Conservation (phyloP, 1,284 basidiomycete species). For the Tilletia indica region DNA sequence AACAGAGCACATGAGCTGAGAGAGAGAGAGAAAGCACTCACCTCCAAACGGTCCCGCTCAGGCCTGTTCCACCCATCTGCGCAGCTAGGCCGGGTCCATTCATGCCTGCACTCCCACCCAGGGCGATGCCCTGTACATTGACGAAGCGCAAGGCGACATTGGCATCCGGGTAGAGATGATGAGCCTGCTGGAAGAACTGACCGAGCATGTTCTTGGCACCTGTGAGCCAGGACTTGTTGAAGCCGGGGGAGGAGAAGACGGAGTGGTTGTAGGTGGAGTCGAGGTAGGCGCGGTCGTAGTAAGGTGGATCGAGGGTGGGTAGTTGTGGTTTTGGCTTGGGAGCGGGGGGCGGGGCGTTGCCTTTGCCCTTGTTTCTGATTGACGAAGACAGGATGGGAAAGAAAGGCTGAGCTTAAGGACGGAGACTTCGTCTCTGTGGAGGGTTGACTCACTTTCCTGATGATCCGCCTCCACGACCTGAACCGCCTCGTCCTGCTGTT, state of each 20-base stretch:
- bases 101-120: background rate
- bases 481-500: background rate
- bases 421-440: no score
- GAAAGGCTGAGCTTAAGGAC: no score
- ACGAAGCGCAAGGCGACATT: background rate
- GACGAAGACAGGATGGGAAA: no score
- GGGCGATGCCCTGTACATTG: background rate
- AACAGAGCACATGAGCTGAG: background rate
- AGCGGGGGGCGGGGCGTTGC: no score
- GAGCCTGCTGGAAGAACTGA: background rate
- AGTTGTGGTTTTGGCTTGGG: background rate
- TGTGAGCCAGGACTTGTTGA: background rate
- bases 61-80: background rate
- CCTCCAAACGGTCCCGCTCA: background rate
- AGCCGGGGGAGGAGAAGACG: background rate
- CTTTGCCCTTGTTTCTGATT: no score
- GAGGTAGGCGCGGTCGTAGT: background rate
- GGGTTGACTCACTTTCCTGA: background rate
- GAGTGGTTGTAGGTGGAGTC: background rate
- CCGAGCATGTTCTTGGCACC: background rate
- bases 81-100: background rate
- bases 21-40: background rate
- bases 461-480: background rate
- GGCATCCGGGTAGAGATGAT: background rate
- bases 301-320: constrained; percentile 2